Conservation (phyloP, 1,284 basidiomycete species). For the Irpex sp. region DNA sequence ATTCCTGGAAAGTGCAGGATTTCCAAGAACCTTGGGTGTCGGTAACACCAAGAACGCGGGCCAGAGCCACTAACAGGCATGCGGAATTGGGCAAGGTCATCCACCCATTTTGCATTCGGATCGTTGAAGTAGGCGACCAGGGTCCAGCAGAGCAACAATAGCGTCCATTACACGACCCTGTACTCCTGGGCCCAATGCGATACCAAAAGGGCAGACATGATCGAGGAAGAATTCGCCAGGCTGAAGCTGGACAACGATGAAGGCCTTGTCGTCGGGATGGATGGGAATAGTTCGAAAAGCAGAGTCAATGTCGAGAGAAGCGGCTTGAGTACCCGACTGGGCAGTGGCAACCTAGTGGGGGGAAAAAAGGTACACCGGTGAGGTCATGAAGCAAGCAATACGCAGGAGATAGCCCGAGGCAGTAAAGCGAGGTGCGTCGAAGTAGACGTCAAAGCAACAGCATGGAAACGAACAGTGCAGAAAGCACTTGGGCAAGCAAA, state of each 20-base stretch:
- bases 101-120: too few relatives aligned
- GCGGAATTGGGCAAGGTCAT: too few relatives aligned
- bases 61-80: too few relatives aligned
- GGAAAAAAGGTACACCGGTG: background rate
- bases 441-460: background rate
- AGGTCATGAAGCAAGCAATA: background rate
- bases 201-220: conserved; percentile 27
- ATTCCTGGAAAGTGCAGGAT: too few relatives aligned
- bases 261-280: background rate
- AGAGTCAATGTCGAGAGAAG: conserved; percentile 27
- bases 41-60: too few relatives aligned
- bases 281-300: conserved; percentile 28
- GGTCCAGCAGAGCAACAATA: too few relatives aligned
- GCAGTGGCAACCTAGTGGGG: conserved; percentile 24
- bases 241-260: conserved; percentile 18
- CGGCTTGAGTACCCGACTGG: conserved; percentile 27
- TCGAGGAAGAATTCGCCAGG: conserved; percentile 24
- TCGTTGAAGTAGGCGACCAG: too few relatives aligned
- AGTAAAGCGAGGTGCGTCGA: background rate
- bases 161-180: conserved; percentile 28
- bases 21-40: too few relatives aligned
- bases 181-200: conserved; percentile 21
- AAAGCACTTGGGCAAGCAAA: background rate
- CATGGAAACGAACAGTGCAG: background rate
- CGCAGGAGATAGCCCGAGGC: background rate